These are phyloP conservation scores for Aspergillus vadensis DNA, from an alignment of 2,329 filamentous ascomycete species.

Conservation along the genomic window DNA sequence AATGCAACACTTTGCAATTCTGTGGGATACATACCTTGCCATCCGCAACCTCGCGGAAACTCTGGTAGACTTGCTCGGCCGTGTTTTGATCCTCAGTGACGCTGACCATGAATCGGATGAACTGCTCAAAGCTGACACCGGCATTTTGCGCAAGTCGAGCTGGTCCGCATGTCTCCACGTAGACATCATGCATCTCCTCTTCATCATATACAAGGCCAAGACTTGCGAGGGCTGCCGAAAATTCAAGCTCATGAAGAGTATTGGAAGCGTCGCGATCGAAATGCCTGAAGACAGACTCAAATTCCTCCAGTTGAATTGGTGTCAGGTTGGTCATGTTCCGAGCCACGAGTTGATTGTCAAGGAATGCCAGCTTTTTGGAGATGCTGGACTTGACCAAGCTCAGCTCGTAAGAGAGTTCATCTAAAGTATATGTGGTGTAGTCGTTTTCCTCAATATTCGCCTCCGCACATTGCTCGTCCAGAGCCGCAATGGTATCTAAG, in stretches of 20 bases:
- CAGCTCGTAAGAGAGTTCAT: constrained; percentile 92
- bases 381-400: constrained; percentile 88
- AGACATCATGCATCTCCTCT: constrained; percentile 96
- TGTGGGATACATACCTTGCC: constrained; percentile 65
- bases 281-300: constrained; percentile 96
- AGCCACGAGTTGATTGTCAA: constrained; percentile 98
- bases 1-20: background rate
- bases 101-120: constrained; percentile 99
- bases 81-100: constrained; percentile 99
- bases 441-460: constrained; percentile 99
- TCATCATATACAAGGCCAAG: constrained; percentile 95
- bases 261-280: constrained; percentile 95
- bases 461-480: constrained; percentile 88
- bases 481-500: constrained; percentile 78
- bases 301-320: constrained; percentile 96
- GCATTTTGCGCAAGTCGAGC: constrained; percentile 58
- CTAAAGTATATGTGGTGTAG: constrained; percentile 98
- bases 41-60: constrained; percentile 94
- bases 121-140: constrained; percentile 94
- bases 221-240: constrained; percentile 92
- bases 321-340: constrained; percentile 98
- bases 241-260: constrained; percentile 87
- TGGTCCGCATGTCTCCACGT: constrained; percentile 75
- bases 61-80: constrained; percentile 97
- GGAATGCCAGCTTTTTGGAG: constrained; percentile 91